These are phyloP conservation scores for Lepidium africanum DNA, from an alignment of 345 rosid species.

Conservation along the genomic window DNA sequence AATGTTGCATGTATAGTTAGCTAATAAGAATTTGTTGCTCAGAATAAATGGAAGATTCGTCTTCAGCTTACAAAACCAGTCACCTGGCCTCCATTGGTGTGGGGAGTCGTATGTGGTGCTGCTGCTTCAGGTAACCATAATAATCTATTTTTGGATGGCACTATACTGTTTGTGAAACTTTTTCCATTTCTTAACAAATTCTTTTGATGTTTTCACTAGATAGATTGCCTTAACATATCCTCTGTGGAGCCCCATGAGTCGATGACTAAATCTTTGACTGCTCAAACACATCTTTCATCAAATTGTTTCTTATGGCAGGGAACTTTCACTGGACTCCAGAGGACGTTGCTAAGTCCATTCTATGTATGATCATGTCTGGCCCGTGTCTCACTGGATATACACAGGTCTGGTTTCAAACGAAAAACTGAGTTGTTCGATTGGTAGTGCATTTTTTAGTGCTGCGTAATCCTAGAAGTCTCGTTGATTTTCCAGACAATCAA, in stretches of 20 bases:
- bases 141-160: background rate
- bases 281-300: background rate
- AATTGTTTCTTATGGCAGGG: constrained; percentile 37
- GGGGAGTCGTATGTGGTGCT: constrained; percentile 98
- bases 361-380: constrained; percentile 96
- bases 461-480: background rate
- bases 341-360: constrained; percentile 83
- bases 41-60: constrained; percentile 98
- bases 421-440: background rate
- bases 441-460: constrained; percentile 13
- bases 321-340: constrained; percentile 92
- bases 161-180: background rate
- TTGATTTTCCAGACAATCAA: constrained; percentile 58
- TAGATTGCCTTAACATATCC: background rate
- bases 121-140: constrained; percentile 82
- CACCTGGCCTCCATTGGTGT: constrained; percentile 96
- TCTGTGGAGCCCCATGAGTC: background rate
- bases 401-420: constrained; percentile 43
- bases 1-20: background rate
- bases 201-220: background rate
- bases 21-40: constrained; percentile 15
- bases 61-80: constrained; percentile 96
- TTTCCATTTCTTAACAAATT: background rate
- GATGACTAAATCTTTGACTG: background rate
- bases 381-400: constrained; percentile 97